A percentile compares a stretch with the other conserved stretches of the same genome.
phyloP scores from a whole-genome alignment of 345 rosid genomes.

The Citropsis articulata region DNA sequence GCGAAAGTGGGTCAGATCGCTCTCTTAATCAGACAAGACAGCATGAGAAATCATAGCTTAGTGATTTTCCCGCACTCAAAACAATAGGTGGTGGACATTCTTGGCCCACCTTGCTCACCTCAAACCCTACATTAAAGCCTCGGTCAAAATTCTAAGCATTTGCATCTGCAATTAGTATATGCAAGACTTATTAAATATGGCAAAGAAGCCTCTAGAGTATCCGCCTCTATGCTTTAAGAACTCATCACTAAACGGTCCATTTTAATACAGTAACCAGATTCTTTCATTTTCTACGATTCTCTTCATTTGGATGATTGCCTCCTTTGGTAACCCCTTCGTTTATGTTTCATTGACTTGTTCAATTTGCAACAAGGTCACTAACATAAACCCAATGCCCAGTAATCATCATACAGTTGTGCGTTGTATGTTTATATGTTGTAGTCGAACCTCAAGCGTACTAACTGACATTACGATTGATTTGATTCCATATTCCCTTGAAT shows the following conservation, averaged over 20 bases:
- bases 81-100: slow-evolving; percentile 43
- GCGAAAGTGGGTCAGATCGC: slow-evolving; percentile 30
- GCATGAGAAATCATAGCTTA: slow-evolving; percentile 27
- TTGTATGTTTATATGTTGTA: background rate
- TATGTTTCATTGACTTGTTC: background rate
- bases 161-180: slow-evolving; percentile 18
- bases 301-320: background rate
- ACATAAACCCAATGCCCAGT: background rate
- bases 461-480: background rate
- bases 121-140: slow-evolving; percentile 36
- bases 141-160: slow-evolving; percentile 29
- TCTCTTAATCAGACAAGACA: slow-evolving; percentile 31
- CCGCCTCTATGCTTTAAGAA: slow-evolving; percentile 5
- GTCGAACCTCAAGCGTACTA: background rate
- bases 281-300: background rate
- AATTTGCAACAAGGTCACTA: background rate
- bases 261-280: background rate
- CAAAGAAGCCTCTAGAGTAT: slow-evolving; percentile 13
- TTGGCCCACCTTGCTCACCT: slow-evolving; percentile 46
- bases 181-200: slow-evolving; percentile 14
- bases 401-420: background rate
- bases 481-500: background rate
- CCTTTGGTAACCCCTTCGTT: background rate
- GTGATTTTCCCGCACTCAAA: slow-evolving; percentile 23
- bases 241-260: background rate